These are phyloP conservation scores for Tylopilus balloui DNA, from an alignment of 768 basidiomycete species.

Conservation along the genomic window DNA sequence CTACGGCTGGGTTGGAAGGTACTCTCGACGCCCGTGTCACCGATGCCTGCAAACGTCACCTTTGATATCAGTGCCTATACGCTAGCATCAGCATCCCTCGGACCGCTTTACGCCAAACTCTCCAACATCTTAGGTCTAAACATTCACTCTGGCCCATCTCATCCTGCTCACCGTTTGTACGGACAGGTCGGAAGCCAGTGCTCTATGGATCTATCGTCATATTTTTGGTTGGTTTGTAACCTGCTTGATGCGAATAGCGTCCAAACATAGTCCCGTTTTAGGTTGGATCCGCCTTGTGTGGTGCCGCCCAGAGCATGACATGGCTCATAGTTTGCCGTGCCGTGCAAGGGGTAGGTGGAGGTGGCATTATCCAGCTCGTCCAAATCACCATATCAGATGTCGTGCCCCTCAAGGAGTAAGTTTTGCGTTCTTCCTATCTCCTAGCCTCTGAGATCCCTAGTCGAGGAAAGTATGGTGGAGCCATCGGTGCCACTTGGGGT, in stretches of 20 bases:
- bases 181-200: conserved; percentile 36
- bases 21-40: not conserved
- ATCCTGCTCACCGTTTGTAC: not conserved
- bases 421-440: not conserved
- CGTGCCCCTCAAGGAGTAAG: conserved; percentile 31
- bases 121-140: conserved; percentile 37
- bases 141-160: not conserved
- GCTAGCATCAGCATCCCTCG: conserved; percentile 39
- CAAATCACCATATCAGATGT: conserved; percentile 41
- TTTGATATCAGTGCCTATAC: conserved; percentile 40
- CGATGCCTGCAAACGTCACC: not conserved
- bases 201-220: conserved; percentile 34
- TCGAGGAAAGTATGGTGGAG: conserved; percentile 38
- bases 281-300: conserved; percentile 39
- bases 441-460: conserved; percentile 10
- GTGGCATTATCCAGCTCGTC: conserved; percentile 35
- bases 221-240: conserved; percentile 35
- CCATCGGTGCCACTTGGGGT: conserved; percentile 40
- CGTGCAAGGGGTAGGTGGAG: conserved; percentile 42
- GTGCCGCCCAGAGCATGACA: conserved; percentile 40
- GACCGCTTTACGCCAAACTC: conserved; percentile 47
- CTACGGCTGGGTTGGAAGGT: conserved; percentile 51
- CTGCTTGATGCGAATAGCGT: not conserved
- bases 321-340: conserved; percentile 41
- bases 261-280: conserved; percentile 3